Conservation (phyloP, 352 stramenopile genomes). For the Blastocystis sp. region DNA sequence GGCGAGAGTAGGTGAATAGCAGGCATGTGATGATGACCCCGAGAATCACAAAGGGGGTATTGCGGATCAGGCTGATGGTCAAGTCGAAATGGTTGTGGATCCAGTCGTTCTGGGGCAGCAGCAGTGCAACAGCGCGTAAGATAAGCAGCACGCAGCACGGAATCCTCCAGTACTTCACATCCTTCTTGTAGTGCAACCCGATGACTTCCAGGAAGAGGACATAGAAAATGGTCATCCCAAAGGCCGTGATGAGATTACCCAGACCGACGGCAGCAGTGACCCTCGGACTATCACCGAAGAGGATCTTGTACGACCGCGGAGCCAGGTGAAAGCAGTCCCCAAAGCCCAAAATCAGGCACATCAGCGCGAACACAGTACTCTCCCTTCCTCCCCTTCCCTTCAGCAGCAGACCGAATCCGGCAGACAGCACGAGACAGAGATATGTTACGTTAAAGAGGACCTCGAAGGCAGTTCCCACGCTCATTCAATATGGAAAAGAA, state of each 20-base stretch:
- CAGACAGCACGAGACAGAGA: not conserved
- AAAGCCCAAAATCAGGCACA: constrained; percentile 23
- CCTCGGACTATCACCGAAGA: not conserved
- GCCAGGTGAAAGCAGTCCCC: constrained; percentile 41
- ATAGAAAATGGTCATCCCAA: constrained; percentile 40
- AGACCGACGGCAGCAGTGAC: constrained; percentile 31
- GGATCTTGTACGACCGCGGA: not conserved
- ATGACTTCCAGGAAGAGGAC: constrained; percentile 45
- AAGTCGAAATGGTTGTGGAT: constrained; percentile 20
- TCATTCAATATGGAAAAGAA: constrained; percentile 29
- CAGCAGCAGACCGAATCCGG: not conserved
- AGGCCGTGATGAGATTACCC: constrained; percentile 7
- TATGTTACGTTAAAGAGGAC: constrained; percentile 6
- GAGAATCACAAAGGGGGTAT: constrained; percentile 16
- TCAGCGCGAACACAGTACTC: not conserved
- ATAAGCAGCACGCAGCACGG: not conserved
- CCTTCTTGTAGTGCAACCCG: not conserved
- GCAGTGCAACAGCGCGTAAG: not conserved
- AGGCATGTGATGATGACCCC: constrained; percentile 5
- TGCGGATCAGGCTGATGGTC: constrained; percentile 9
- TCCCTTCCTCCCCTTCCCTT: not conserved
- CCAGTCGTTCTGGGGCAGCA: constrained; percentile 61
- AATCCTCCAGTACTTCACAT: not conserved
- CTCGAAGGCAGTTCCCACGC: not conserved
- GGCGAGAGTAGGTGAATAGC: not conserved